phyloP scores from a whole-genome alignment of 805 yeast species.

The Saccharomycodes ludwigii region DNA sequence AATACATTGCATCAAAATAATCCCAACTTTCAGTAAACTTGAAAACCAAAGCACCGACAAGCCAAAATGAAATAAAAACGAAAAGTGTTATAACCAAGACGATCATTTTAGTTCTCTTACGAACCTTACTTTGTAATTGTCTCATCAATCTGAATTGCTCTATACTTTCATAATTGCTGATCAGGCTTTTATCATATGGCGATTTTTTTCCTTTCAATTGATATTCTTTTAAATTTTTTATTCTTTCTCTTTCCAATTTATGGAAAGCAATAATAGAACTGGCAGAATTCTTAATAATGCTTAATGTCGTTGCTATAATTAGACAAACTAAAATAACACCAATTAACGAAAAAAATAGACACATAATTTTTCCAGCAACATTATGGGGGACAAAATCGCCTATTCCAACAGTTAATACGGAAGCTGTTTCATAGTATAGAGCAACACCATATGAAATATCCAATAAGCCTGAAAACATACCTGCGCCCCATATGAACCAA shows the following conservation, averaged over 20 bases:
- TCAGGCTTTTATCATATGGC: slow-evolving; percentile 6
- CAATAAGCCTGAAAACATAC: slow-evolving; percentile 35
- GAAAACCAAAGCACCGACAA: slow-evolving; percentile 62
- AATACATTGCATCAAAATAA: slow-evolving; percentile 62
- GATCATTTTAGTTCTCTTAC: slow-evolving; percentile 24
- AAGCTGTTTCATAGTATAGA: slow-evolving; percentile 59
- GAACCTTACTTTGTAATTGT: slow-evolving; percentile 32
- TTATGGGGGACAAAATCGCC: slow-evolving; percentile 58
- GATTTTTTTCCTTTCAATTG: slow-evolving; percentile 11
- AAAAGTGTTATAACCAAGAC: slow-evolving; percentile 30
- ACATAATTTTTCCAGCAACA: slow-evolving; percentile 42
- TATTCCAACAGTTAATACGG: slow-evolving; percentile 67
- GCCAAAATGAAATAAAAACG: slow-evolving; percentile 48
- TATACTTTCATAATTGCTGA: slow-evolving; percentile 23
- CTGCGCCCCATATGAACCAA: slow-evolving; percentile 68
- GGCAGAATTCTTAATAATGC: slow-evolving; percentile 47
- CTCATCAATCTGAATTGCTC: slow-evolving; percentile 49
- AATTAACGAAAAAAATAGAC: slow-evolving; percentile 48
- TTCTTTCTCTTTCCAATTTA: slow-evolving; percentile 41
- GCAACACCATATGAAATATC: slow-evolving; percentile 49
- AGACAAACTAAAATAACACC: slow-evolving; percentile 70
- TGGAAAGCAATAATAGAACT: slow-evolving; percentile 59
- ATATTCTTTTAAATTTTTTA: slow-evolving; percentile 15
- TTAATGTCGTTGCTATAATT: slow-evolving; percentile 55
- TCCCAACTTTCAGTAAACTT: slow-evolving; percentile 53